These are phyloP conservation scores for Rhamnella rubrinervis DNA, from an alignment of 331 rosid genomes.

Conservation along the genomic window DNA sequence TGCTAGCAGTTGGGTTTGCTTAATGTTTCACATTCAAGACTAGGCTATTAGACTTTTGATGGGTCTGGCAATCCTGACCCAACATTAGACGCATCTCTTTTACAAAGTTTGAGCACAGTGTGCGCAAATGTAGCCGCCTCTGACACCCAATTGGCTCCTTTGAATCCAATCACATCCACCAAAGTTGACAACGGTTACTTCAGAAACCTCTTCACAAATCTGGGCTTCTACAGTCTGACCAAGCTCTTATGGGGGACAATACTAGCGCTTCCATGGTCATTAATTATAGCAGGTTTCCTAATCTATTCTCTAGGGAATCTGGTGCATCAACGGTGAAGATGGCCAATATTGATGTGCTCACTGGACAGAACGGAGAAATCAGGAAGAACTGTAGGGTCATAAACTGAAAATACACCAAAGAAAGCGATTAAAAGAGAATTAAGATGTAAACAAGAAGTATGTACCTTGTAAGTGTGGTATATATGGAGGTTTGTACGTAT, in stretches of 20 bases:
- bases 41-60: constrained; percentile 66
- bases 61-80: constrained; percentile 78
- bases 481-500: too few species aligned
- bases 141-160: constrained; percentile 58
- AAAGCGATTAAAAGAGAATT: too few species aligned
- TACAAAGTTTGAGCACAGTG: constrained; percentile 34
- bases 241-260: constrained; percentile 60
- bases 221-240: constrained; percentile 77
- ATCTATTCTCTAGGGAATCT: constrained; percentile 55
- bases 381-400: constrained; percentile 68
- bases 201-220: constrained; percentile 59
- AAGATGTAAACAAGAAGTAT: too few species aligned
- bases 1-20: constrained; percentile 64
- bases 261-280: constrained; percentile 54
- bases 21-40: constrained; percentile 82
- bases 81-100: constrained; percentile 44
- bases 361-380: constrained; percentile 63
- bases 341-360: constrained; percentile 68
- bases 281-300: constrained; percentile 55
- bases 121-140: constrained; percentile 74
- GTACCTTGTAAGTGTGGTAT: too few species aligned
- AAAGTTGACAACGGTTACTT: constrained; percentile 69
- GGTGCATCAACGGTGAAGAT: constrained; percentile 66
- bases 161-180: constrained; percentile 47
- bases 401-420: constrained; percentile 24